Base-by-base conservation (phyloP, 306 rosid genomes). In the Arachis stenosperma region DNA sequence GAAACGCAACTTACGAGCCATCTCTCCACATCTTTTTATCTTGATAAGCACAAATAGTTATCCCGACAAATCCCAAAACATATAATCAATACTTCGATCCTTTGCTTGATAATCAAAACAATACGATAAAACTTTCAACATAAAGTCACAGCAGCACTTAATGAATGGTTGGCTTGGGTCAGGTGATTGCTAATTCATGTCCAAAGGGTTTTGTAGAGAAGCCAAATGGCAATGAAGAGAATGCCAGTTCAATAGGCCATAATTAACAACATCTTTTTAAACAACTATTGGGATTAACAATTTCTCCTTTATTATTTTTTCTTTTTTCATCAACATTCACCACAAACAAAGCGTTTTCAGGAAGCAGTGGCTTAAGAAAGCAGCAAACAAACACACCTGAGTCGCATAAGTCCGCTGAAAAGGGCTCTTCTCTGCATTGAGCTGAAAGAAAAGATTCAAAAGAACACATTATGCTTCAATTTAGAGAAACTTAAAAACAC, bases 381-480 rank as follows among this genome's bases (percentile, higher is more conserved):
- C 73, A 80, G 66, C 27, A 75, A 68, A 75, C 9, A 77, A 65
- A 42, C 80, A 61, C 67, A 95, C 99, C 98, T 95, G 99, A 82
- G 89, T 63, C 37, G 99, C 99, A 83, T 95, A 95, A 71, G 98
- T 91, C 72, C 99, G 89, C 78, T 91, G 99, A 84, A 91, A 95
- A 5, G 99, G 99, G 87, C 99, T 95, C 83, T 95, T 95, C 47
- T 95, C 99, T 6, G 89, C 43, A 81, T 95, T 95, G 75, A 95
- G 97, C 99, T 95, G 98, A 70, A 86, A 82, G 67, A 69, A 14
- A 17, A 22, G 27, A 22, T 22, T 22, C 27, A n/a, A 39, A 36
- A 62, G 9, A 81, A 79, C 60, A 70, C 68, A 67, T 77, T 62
- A 42, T 6, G 46, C 69, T 67, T 72, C 22, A 41, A 50, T 50